phyloP scores from a whole-genome alignment of 2,329 filamentous ascomycete genomes.

The Grosmannia serpens region DNA sequence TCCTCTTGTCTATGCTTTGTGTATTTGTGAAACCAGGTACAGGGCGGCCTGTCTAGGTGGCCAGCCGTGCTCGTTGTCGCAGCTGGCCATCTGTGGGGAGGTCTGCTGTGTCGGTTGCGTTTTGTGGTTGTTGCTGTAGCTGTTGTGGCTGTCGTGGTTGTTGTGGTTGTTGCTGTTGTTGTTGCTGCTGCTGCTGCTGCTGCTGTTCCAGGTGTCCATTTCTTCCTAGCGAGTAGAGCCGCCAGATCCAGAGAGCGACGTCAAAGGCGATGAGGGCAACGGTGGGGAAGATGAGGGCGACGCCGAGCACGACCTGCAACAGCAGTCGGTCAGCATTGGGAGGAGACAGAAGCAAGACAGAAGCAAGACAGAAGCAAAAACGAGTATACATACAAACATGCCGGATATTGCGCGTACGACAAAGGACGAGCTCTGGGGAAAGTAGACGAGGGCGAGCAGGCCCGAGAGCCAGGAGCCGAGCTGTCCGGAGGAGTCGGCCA shows the following conservation, averaged over 20 bases:
- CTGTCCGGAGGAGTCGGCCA: constrained; percentile 6
- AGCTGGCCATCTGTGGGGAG: background rate
- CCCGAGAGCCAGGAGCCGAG: constrained; percentile 6
- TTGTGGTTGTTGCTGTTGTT: background rate
- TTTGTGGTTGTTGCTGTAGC: background rate
- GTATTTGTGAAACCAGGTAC: no score
- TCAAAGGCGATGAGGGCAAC: constrained; percentile 38
- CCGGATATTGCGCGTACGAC: constrained; percentile 11
- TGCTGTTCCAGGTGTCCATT: background rate
- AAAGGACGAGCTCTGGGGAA: constrained; percentile 5
- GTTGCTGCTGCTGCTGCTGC: constrained; percentile 2
- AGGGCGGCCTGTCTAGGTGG: background rate
- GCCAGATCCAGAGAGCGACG: constrained; percentile 40
- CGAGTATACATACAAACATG: constrained; percentile 9
- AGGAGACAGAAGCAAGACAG: background rate
- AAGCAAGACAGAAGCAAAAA: background rate
- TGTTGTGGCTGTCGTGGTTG: constrained; percentile 3
- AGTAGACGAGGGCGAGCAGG: constrained; percentile 10
- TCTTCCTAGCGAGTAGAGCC: constrained; percentile 22
- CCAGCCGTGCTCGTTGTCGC: background rate
- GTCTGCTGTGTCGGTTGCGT: background rate
- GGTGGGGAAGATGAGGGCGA: constrained; percentile 35
- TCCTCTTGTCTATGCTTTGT: no score
- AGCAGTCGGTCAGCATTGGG: background rate
- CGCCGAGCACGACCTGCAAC: constrained; percentile 29